Conservation (phyloP, 2,329 filamentous ascomycete species). For the Hysterium pulicare region DNA sequence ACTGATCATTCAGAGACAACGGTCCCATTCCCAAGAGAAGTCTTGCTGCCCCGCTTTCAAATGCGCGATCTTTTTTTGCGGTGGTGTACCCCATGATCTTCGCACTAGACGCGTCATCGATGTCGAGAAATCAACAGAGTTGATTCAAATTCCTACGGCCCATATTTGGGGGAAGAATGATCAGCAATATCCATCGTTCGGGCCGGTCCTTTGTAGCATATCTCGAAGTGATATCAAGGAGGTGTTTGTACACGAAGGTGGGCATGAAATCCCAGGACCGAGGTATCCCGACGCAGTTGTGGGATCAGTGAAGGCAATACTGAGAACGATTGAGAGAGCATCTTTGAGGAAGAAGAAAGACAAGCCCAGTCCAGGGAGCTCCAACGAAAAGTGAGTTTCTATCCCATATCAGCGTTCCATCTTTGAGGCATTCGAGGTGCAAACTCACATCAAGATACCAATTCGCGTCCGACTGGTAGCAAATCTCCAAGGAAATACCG, state of each 20-base stretch:
- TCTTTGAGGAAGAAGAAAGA: conserved; percentile 17
- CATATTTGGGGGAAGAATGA: conserved; percentile 2
- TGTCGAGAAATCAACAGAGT: not conserved
- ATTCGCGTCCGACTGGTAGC: conserved; percentile 4
- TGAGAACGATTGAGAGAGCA: conserved; percentile 4
- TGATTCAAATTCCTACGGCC: not conserved
- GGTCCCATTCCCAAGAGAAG: not conserved
- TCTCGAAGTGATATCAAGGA: not conserved
- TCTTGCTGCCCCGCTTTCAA: not conserved
- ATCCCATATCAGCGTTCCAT: no score
- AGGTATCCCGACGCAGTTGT: not conserved
- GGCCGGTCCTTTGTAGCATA: not conserved
- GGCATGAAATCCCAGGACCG: conserved; percentile 11
- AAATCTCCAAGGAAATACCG: conserved; percentile 13
- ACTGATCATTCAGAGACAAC: not conserved
- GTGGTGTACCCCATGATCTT: not conserved
- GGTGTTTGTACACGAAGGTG: conserved; percentile 6
- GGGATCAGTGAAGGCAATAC: not conserved
- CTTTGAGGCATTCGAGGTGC: no score
- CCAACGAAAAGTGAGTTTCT: conserved; percentile 10
- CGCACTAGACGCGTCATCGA: not conserved
- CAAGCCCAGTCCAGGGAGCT: conserved; percentile 7
- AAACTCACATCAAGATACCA: no score
- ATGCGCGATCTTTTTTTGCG: not conserved
- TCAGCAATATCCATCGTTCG: conserved; percentile 6